These are phyloP conservation scores for Solanum medicagineum DNA, from an alignment of 257 asterid genomes.

Conservation along the genomic window DNA sequence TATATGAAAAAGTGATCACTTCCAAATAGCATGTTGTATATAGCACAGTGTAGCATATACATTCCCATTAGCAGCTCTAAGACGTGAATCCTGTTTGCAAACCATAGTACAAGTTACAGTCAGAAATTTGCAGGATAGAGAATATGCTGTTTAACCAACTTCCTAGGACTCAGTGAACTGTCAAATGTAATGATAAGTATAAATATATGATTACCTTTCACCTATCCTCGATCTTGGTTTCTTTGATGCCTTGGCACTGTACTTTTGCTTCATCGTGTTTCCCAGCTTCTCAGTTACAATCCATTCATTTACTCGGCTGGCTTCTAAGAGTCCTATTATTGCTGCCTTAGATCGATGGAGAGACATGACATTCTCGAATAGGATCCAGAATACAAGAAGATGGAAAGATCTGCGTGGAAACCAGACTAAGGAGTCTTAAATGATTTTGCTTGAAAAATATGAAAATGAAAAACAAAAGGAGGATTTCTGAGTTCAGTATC, in stretches of 20 bases:
- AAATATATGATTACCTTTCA: slow-evolving; percentile 37
- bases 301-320: slow-evolving; percentile 76
- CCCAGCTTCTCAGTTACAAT: slow-evolving; percentile 89
- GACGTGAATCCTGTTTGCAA: slow-evolving; percentile 47
- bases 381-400: slow-evolving; percentile 70
- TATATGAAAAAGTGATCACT: slow-evolving; percentile 62
- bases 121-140: neutral
- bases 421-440: neutral
- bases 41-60: slow-evolving; percentile 74
- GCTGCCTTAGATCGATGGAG: slow-evolving; percentile 89
- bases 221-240: slow-evolving; percentile 38
- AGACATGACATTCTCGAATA: slow-evolving; percentile 84
- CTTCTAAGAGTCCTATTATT: slow-evolving; percentile 73
- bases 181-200: neutral
- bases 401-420: slow-evolving; percentile 46
- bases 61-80: slow-evolving; percentile 66
- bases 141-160: neutral
- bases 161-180: neutral
- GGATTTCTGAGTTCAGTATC: neutral
- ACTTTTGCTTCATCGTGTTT: slow-evolving; percentile 43
- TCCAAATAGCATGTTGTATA: slow-evolving; percentile 54
- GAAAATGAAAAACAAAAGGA: neutral
- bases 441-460: neutral
- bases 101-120: neutral
- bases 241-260: slow-evolving; percentile 23